A percentile compares a stretch with the other conserved stretches of the same genome.
These are phyloP conservation scores for Collybia sp. DNA, from an alignment of 768 basidiomycete genomes.

Conservation along the genomic window DNA sequence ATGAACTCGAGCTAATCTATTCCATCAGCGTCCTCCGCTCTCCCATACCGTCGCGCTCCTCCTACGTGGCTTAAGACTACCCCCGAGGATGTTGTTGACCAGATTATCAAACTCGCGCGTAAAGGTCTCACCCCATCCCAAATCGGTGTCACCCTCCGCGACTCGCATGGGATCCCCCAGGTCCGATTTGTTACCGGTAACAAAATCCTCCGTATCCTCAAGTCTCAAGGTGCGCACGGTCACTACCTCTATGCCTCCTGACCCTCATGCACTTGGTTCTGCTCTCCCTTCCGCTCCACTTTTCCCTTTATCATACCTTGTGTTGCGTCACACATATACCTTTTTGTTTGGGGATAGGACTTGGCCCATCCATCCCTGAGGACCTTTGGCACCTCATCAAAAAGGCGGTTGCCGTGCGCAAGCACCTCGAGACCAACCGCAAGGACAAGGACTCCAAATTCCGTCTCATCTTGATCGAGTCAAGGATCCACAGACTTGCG, in stretches of 20 bases:
- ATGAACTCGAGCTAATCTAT: neutral
- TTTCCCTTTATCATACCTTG: slow-evolving; percentile 7
- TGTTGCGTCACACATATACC: slow-evolving; percentile 18
- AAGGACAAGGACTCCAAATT: slow-evolving; percentile 97
- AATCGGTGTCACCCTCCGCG: slow-evolving; percentile 96
- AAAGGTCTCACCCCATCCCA: slow-evolving; percentile 98
- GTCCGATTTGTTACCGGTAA: slow-evolving; percentile 98
- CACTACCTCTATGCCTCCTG: neutral
- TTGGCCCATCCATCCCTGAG: slow-evolving; percentile 97
- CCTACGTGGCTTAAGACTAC: slow-evolving; percentile 97
- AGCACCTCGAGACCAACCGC: slow-evolving; percentile 96
- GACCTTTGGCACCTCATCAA: slow-evolving; percentile 99
- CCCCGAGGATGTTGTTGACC: slow-evolving; percentile 91
- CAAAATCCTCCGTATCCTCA: slow-evolving; percentile 98
- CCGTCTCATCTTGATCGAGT: slow-evolving; percentile 98
- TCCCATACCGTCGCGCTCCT: slow-evolving; percentile 93
- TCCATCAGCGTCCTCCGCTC: slow-evolving; percentile 78
- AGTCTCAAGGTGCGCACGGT: slow-evolving; percentile 72
- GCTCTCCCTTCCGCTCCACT: slow-evolving; percentile 9
- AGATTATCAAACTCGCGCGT: slow-evolving; percentile 95
- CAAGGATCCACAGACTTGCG: slow-evolving; percentile 94
- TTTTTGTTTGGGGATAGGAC: slow-evolving; percentile 72
- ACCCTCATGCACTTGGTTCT: slow-evolving; percentile 21
- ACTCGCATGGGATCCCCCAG: slow-evolving; percentile 97
- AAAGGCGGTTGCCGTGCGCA: slow-evolving; percentile 99